Evolutionary conservation across 768 basidiomycete species (phyloP).

Genomic region (Auriscalpium vulgare): DNA sequence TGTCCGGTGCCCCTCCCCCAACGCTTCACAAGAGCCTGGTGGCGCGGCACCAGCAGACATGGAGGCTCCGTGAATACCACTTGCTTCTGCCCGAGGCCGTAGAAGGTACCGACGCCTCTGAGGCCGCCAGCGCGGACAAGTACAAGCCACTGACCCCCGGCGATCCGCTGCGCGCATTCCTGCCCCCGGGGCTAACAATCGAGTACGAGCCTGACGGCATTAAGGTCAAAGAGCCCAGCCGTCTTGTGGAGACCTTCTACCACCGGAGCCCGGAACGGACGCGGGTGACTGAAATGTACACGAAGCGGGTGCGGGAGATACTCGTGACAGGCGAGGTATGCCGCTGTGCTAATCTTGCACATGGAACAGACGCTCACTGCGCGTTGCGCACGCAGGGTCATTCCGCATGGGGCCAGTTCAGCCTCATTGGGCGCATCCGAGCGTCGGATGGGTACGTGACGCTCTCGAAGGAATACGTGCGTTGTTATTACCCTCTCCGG

Average conservation of each 20-base stretch:
- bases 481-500: conserved; percentile 1
- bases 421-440: conserved; percentile 69
- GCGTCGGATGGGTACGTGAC: conserved; percentile 76
- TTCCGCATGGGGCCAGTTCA: conserved; percentile 88
- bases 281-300: conserved; percentile 11
- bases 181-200: conserved; percentile 46
- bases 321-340: conserved; percentile 68
- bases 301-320: conserved; percentile 41
- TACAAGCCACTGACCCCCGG: conserved; percentile 40
- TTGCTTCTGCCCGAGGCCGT: conserved; percentile 29
- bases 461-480: conserved; percentile 79
- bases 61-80: conserved; percentile 78
- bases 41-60: conserved; percentile 83
- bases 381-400: conserved; percentile 51
- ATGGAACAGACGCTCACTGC: not conserved
- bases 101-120: conserved; percentile 19
- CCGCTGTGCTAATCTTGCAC: not conserved
- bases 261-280: conserved; percentile 17
- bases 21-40: conserved; percentile 67
- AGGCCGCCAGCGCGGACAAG: conserved; percentile 4
- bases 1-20: conserved; percentile 58
- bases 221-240: conserved; percentile 37
- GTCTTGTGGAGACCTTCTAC: conserved; percentile 16
- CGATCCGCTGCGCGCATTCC: conserved; percentile 53
- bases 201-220: conserved; percentile 41